Evolutionary conservation across 805 yeast genomes (phyloP).

Genomic region (Barnettozyma salicaria): DNA sequence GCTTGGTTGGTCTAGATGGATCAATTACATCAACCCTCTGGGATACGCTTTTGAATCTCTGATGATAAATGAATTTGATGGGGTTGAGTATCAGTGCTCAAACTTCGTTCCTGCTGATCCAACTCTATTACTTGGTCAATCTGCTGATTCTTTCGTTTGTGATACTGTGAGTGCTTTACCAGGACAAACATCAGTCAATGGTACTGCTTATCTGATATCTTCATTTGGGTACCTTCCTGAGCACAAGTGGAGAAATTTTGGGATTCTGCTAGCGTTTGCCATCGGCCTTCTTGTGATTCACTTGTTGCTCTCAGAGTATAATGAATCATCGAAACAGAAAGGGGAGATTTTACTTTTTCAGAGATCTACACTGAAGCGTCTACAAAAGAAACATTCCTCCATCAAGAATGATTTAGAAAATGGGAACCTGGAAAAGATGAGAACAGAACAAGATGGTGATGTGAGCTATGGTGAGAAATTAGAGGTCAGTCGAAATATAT

Average conservation of each 20-base stretch:
- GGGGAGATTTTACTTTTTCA: constrained; percentile 67
- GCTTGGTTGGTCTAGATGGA: constrained; percentile 61
- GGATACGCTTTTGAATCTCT: constrained; percentile 51
- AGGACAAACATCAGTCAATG: constrained; percentile 44
- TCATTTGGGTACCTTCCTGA: constrained; percentile 38
- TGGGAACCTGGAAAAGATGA: constrained; percentile 22
- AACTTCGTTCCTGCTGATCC: constrained; percentile 36
- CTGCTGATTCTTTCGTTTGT: constrained; percentile 39
- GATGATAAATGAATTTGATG: constrained; percentile 49
- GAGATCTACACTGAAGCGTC: constrained; percentile 38
- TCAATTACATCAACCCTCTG: constrained; percentile 50
- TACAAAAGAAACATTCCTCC: constrained; percentile 35
- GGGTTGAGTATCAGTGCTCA: constrained; percentile 37
- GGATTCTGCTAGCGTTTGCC: constrained; percentile 52
- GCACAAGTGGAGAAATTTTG: constrained; percentile 61
- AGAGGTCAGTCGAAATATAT: constrained; percentile 41
- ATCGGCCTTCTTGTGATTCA: constrained; percentile 50
- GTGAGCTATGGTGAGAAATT: constrained; percentile 28
- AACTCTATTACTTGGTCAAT: constrained; percentile 11
- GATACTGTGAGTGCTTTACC: constrained; percentile 41
- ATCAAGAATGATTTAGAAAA: constrained; percentile 24
- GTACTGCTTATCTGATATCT: constrained; percentile 40
- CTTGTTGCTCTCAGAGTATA: constrained; percentile 47
- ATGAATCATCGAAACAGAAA: constrained; percentile 57
- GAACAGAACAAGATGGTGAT: constrained; percentile 1